Percentiles rank a stretch among this genome's conserved stretches.
phyloP scores from a whole-genome alignment of 23 red algal genomes.

The Gracilariopsis chorda region DNA sequence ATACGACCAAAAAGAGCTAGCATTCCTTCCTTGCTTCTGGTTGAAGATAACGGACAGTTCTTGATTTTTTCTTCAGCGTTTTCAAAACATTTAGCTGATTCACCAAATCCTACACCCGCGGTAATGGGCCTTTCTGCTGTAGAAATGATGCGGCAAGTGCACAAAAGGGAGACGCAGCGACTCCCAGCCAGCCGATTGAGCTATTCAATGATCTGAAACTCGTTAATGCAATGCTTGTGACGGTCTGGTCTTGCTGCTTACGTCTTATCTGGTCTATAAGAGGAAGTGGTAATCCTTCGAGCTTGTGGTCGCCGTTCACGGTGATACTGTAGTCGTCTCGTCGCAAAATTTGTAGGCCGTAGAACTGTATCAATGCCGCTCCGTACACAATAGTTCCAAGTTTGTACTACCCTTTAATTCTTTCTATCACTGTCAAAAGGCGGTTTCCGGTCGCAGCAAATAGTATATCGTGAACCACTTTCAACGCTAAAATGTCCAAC shows the following conservation, averaged over 20 bases:
- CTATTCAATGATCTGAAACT: background rate
- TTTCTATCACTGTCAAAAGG: too few relatives aligned
- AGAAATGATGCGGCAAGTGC: background rate
- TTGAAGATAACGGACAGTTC: background rate
- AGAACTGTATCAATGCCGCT: background rate
- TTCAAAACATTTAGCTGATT: background rate
- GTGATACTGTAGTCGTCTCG: background rate
- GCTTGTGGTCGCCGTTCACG: background rate
- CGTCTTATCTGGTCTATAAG: background rate
- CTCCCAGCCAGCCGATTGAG: background rate
- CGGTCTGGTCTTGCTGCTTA: background rate
- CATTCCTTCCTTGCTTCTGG: background rate
- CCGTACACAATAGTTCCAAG: slow-evolving; percentile 14
- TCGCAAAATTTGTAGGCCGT: background rate
- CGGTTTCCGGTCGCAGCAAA: too few relatives aligned
- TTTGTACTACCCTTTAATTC: background rate
- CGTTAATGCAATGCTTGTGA: background rate
- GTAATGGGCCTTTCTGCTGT: background rate
- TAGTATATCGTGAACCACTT: too few relatives aligned
- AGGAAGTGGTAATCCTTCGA: too few relatives aligned
- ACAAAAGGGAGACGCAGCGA: background rate
- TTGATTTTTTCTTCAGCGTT: background rate
- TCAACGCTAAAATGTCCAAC: too few relatives aligned
- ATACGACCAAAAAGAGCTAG: background rate
- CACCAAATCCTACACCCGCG: background rate